phyloP scores from a whole-genome alignment of 768 basidiomycete species.

The Boletus rubescentipes region DNA sequence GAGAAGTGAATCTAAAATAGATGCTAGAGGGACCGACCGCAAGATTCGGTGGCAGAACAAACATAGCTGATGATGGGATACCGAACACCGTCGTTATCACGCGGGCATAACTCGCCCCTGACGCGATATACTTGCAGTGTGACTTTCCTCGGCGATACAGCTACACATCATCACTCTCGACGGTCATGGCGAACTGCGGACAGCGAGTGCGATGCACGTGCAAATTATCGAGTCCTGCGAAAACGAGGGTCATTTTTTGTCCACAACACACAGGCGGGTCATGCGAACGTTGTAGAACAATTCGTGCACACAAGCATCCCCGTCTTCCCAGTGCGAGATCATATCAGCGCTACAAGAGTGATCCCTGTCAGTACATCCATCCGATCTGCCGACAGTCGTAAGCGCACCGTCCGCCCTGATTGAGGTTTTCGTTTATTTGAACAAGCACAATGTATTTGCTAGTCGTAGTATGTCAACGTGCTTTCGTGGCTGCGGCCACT shows the following conservation, averaged over 20 bases:
- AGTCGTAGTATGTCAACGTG: conserved; percentile 18
- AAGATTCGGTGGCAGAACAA: conserved; percentile 21
- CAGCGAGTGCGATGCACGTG: conserved; percentile 61
- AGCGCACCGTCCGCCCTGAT: conserved; percentile 79
- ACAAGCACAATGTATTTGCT: conserved; percentile 89
- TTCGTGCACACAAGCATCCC: conserved; percentile 75
- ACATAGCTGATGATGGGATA: conserved; percentile 18
- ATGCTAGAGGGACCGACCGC: conserved; percentile 14
- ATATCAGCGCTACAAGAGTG: conserved; percentile 62
- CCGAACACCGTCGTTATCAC: conserved; percentile 18
- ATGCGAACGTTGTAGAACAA: conserved; percentile 72
- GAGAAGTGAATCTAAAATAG: conserved; percentile 22
- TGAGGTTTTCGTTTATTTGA: conserved; percentile 80
- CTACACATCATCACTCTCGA: conserved; percentile 18
- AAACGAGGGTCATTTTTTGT: conserved; percentile 9
- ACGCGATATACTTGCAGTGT: conserved; percentile 21
- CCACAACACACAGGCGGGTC: conserved; percentile 6
- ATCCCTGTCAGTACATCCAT: conserved; percentile 6
- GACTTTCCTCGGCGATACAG: conserved; percentile 22
- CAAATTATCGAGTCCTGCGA: conserved; percentile 69
- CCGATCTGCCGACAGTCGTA: background rate
- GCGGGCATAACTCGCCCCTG: conserved; percentile 15
- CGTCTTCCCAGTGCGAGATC: conserved; percentile 87
- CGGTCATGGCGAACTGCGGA: conserved; percentile 43
- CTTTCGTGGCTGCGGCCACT: background rate